A percentile compares a stretch with the other conserved stretches of the same genome.
phyloP scores from a whole-genome alignment of 2,329 filamentous ascomycete genomes.

The Aspergillus quadrilineatus region DNA sequence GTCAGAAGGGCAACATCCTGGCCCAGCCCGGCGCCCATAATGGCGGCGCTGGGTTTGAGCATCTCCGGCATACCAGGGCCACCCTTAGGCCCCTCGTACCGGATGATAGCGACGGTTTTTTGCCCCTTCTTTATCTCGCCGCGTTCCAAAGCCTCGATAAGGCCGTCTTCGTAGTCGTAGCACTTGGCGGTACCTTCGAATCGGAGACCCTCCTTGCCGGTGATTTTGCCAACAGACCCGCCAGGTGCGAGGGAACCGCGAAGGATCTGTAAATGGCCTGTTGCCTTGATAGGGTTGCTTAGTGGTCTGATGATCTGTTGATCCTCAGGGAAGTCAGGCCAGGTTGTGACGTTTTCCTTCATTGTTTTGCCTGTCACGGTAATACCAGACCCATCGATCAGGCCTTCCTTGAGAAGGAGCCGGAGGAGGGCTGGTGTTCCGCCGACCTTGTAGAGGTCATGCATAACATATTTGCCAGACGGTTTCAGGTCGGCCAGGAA shows the following conservation, averaged over 20 bases:
- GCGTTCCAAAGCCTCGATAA: constrained; percentile 65
- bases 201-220: constrained; percentile 68
- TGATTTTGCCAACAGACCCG: constrained; percentile 73
- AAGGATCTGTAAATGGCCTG: constrained; percentile 72
- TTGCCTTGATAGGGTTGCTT: constrained; percentile 66
- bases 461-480: constrained; percentile 65
- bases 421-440: constrained; percentile 60
- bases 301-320: constrained; percentile 70
- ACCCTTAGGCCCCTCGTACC: constrained; percentile 52
- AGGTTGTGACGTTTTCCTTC: constrained; percentile 59
- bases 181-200: constrained; percentile 70
- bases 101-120: constrained; percentile 74
- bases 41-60: constrained; percentile 68
- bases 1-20: constrained; percentile 70
- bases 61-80: constrained; percentile 71
- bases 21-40: constrained; percentile 70
- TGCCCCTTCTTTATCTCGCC: constrained; percentile 72
- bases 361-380: constrained; percentile 61
- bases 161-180: constrained; percentile 68
- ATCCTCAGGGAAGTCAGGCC: constrained; percentile 63
- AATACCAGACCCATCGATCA: constrained; percentile 59
- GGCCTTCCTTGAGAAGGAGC: constrained; percentile 57
- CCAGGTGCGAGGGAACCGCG: constrained; percentile 68
- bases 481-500: constrained; percentile 82
- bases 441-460: constrained; percentile 57